Conservation (phyloP, 164 flowering plant genomes). For the Malania oleifera region DNA sequence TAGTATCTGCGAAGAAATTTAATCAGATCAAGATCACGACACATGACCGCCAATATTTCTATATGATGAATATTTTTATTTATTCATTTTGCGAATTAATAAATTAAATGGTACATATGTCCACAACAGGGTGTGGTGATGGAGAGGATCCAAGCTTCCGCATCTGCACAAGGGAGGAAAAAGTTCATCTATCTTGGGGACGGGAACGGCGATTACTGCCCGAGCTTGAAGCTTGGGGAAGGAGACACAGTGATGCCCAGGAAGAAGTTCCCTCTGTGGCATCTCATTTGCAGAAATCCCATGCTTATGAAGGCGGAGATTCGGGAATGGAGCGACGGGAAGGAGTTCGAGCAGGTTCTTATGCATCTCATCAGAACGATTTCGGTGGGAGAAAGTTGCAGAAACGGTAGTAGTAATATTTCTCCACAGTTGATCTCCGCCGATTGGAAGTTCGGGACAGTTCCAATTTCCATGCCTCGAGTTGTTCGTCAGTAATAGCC, state of each 20-base stretch:
- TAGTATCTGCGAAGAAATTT: no score
- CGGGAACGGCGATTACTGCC: constrained; percentile 76
- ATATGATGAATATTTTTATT: no score
- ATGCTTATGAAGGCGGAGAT: constrained; percentile 43
- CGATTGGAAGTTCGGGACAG: constrained; percentile 24
- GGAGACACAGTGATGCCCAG: constrained; percentile 65
- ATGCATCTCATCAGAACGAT: constrained; percentile 24
- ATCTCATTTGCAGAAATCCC: constrained; percentile 46
- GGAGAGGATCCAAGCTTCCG: constrained; percentile 42
- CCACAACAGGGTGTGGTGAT: constrained; percentile 50
- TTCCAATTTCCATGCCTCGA: constrained; percentile 21
- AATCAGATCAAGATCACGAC: no score
- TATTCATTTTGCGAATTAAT: no score
- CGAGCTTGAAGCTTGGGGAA: constrained; percentile 49
- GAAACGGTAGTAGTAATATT: neutral
- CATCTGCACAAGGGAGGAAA: constrained; percentile 27
- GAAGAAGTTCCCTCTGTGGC: constrained; percentile 68
- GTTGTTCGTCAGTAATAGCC: constrained; percentile 20
- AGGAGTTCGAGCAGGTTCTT: constrained; percentile 42
- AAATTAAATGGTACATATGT: no score
- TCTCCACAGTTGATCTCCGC: constrained; percentile 20
- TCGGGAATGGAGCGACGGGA: constrained; percentile 68
- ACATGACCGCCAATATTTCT: no score
- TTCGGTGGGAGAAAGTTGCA: constrained; percentile 4
- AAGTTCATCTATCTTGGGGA: constrained; percentile 76